These are phyloP conservation scores for Leccinum rimulosum DNA, from an alignment of 768 basidiomycete genomes.

Conservation along the genomic window DNA sequence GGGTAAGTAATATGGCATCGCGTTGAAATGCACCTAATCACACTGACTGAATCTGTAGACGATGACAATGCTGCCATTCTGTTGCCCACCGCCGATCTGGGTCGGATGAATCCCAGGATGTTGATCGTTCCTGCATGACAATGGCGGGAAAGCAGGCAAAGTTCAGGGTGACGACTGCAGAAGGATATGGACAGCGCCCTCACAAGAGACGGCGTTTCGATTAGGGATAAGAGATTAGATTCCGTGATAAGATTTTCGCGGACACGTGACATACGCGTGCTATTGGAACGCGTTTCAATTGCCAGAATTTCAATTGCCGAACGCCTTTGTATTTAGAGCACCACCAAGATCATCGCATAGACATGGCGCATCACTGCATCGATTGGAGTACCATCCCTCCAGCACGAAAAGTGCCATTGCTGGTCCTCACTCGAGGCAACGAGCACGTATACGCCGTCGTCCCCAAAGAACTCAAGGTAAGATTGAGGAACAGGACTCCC, in stretches of 20 bases:
- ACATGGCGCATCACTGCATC: constrained; percentile 27
- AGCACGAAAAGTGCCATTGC: constrained; percentile 15
- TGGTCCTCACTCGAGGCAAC: constrained; percentile 18
- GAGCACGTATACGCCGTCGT: constrained; percentile 18
- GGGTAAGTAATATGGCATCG: neutral
- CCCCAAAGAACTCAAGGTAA: constrained; percentile 18
- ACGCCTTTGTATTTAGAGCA: neutral
- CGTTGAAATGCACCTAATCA: neutral
- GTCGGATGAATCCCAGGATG: neutral
- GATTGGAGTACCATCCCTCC: constrained; percentile 25
- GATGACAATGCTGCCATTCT: neutral
- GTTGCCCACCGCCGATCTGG: no score
- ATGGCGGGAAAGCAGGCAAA: neutral
- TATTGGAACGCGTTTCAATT: constrained; percentile 2
- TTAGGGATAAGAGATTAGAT: neutral
- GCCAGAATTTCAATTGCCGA: neutral
- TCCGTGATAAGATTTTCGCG: neutral
- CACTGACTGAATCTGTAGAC: neutral
- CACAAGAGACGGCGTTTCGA: neutral
- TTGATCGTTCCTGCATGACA: neutral
- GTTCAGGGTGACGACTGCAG: constrained; percentile 5
- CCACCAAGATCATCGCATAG: neutral
- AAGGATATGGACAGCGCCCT: neutral
- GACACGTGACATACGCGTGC: constrained; percentile 14
- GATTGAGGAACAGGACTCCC: neutral